Evolutionary conservation across 2,329 filamentous ascomycete species (phyloP).

Genomic region (Daldinia sp.): DNA sequence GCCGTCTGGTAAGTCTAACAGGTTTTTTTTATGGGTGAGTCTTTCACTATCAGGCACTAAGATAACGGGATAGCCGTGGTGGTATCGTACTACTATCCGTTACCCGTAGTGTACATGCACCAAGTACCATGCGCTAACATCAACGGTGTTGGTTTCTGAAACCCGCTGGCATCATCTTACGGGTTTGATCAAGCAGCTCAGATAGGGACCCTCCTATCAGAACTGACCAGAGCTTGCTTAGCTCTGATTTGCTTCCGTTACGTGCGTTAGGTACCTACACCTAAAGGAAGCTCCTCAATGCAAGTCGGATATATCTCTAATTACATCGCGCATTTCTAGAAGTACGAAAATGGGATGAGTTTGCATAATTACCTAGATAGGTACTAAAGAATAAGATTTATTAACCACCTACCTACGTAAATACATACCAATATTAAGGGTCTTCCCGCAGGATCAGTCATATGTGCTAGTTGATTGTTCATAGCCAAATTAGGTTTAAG

Average conservation of each 20-base stretch:
- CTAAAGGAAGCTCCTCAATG: background rate
- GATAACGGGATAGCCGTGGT: background rate
- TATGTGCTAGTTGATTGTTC: background rate
- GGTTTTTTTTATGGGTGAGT: constrained; percentile 7
- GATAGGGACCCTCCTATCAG: too few species aligned
- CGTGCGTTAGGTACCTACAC: background rate
- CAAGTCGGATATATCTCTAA: background rate
- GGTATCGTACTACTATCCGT: background rate
- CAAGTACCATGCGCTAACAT: background rate
- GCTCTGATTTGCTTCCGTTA: background rate
- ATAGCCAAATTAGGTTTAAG: background rate
- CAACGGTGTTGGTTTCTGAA: background rate
- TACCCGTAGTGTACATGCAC: background rate
- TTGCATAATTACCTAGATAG: too few species aligned
- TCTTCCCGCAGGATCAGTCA: background rate
- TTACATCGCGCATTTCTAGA: background rate
- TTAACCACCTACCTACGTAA: too few species aligned
- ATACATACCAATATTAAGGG: background rate
- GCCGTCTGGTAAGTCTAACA: background rate
- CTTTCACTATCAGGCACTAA: background rate
- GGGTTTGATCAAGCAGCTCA: background rate
- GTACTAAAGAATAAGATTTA: too few species aligned
- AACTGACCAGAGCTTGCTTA: too few species aligned
- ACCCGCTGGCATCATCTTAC: background rate
- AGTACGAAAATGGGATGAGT: background rate